phyloP scores from a whole-genome alignment of 2,329 filamentous ascomycete species.

The Helminthosporium solani region DNA sequence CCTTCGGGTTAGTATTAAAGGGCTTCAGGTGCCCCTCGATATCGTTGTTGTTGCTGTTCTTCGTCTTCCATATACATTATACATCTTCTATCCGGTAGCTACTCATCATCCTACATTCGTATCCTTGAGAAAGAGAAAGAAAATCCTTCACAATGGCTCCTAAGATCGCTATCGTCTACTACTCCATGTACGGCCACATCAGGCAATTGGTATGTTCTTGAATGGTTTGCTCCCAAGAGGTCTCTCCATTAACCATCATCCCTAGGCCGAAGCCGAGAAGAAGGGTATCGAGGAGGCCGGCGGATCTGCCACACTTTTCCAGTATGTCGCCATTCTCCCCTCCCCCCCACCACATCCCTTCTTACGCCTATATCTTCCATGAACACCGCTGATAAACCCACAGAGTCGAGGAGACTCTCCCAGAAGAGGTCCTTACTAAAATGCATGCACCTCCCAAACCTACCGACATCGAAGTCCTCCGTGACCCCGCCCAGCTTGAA shows the following conservation, averaged over 20 bases:
- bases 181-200: conserved; percentile 42
- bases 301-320: conserved; percentile 77
- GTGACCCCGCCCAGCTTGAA: conserved; percentile 63
- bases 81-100: conserved; percentile 1
- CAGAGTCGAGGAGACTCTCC: conserved; percentile 81
- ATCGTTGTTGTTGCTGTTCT: too few species aligned
- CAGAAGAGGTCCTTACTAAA: conserved; percentile 78
- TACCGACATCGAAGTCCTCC: conserved; percentile 61
- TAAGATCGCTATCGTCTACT: conserved; percentile 85
- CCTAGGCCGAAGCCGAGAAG: conserved; percentile 86
- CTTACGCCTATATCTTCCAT: conserved; percentile 1
- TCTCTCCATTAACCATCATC: conserved; percentile 4
- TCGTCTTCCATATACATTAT: too few species aligned
- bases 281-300: conserved; percentile 86
- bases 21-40: not conserved
- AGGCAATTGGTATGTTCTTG: conserved; percentile 31
- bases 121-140: not conserved
- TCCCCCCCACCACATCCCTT: not conserved
- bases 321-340: conserved; percentile 58
- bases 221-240: not conserved
- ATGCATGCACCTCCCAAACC: conserved; percentile 86
- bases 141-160: conserved; percentile 65
- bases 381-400: conserved; percentile 1
- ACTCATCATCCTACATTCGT: conserved; percentile 4
- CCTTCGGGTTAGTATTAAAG: conserved; percentile 10